These are phyloP conservation scores for Deuterostichococcus epilithicus DNA, from an alignment of 139 green algal species.

Conservation along the genomic window DNA sequence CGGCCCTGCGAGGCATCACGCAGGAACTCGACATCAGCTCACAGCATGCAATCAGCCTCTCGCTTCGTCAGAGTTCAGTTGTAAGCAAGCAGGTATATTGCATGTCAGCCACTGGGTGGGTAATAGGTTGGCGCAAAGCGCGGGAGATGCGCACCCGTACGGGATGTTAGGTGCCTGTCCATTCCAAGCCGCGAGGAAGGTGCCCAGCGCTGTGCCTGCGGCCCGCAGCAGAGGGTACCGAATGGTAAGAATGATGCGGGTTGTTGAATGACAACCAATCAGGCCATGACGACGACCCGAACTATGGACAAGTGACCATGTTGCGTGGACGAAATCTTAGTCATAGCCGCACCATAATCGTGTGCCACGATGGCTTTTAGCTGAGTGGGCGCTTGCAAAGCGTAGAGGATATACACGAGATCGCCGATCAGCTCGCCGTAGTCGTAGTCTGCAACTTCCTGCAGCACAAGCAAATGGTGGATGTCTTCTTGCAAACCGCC, in stretches of 20 bases:
- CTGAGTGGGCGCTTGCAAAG: not conserved
- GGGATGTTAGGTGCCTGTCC: not conserved
- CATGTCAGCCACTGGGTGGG: too few relatives aligned
- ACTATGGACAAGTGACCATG: too few relatives aligned
- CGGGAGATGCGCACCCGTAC: not conserved
- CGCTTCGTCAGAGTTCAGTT: too few relatives aligned
- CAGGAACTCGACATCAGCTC: too few relatives aligned
- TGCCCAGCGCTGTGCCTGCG: not conserved
- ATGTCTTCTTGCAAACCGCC: too few relatives aligned
- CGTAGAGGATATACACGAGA: not conserved
- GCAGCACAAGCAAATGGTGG: too few relatives aligned
- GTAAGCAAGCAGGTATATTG: too few relatives aligned
- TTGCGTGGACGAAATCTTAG: too few relatives aligned
- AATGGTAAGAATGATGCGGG: not conserved
- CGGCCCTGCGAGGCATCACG: not conserved
- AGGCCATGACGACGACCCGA: too few relatives aligned
- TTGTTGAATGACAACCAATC: too few relatives aligned
- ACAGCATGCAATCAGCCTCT: not conserved
- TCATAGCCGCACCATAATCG: not conserved
- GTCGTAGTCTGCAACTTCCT: not conserved
- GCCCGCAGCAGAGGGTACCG: too few relatives aligned
- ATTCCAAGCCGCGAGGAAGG: not conserved
- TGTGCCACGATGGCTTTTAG: not conserved
- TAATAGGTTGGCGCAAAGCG: too few relatives aligned
- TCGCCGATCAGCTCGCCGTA: not conserved